A percentile compares a stretch with the other conserved stretches of the same genome.
Evolutionary conservation across 345 rosid species (phyloP).

Genomic region (Salix udensis): DNA sequence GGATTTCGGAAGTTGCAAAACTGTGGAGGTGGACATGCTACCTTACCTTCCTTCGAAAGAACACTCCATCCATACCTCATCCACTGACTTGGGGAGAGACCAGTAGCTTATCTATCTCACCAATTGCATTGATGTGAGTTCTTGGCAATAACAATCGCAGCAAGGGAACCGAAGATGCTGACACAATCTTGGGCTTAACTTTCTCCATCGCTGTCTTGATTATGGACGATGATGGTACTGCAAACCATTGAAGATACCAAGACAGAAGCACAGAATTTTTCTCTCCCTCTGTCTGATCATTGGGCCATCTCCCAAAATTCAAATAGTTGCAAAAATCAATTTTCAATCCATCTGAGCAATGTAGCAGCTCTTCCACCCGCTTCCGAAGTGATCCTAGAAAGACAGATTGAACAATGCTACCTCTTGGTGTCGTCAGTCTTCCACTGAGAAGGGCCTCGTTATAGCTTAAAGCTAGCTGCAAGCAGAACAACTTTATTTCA

Average conservation of each 20-base stretch:
- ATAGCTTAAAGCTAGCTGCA: conserved; percentile 78
- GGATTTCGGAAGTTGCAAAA: not conserved
- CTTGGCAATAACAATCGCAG: conserved; percentile 65
- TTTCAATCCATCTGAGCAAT: conserved; percentile 35
- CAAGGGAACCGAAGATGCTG: conserved; percentile 48
- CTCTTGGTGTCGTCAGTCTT: conserved; percentile 52
- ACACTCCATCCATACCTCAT: not conserved
- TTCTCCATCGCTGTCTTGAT: conserved; percentile 43
- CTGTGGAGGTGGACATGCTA: not conserved
- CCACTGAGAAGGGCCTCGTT: conserved; percentile 68
- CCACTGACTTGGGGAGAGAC: conserved; percentile 19
- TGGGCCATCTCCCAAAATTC: conserved; percentile 63
- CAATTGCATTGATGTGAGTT: conserved; percentile 49
- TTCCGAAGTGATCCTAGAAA: conserved; percentile 65
- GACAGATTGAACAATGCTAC: conserved; percentile 64
- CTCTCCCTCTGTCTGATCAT: conserved; percentile 23
- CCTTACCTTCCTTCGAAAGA: not conserved
- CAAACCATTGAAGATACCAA: conserved; percentile 82
- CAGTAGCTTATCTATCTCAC: conserved; percentile 48
- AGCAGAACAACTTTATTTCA: conserved; percentile 4
- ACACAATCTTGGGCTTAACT: conserved; percentile 40
- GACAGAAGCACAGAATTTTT: conserved; percentile 48
- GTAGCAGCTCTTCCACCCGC: conserved; percentile 64
- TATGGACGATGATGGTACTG: conserved; percentile 56
- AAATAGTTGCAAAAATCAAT: conserved; percentile 44